These are phyloP conservation scores for Talaromyces borbonicus DNA, from an alignment of 495 filamentous ascomycete genomes.

Conservation along the genomic window DNA sequence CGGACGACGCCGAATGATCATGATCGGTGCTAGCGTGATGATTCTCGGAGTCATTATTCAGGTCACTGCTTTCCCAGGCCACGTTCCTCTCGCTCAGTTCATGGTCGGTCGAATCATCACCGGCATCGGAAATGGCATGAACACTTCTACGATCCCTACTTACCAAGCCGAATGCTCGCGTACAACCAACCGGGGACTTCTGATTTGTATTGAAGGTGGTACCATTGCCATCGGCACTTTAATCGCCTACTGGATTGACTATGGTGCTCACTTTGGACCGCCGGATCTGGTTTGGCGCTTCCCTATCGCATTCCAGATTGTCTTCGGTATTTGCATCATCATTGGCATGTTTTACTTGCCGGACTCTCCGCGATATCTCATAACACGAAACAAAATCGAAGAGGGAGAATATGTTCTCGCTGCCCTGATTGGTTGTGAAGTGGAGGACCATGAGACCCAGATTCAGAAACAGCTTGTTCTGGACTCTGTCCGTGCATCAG, in stretches of 20 bases:
- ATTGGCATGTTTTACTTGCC: slow-evolving; percentile 57
- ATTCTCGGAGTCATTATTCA: slow-evolving; percentile 72
- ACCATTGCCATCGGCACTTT: slow-evolving; percentile 66
- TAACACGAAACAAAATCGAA: slow-evolving; percentile 53
- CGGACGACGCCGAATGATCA: slow-evolving; percentile 47
- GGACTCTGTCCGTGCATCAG: slow-evolving; percentile 54
- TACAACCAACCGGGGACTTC: slow-evolving; percentile 65
- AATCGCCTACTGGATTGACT: slow-evolving; percentile 83
- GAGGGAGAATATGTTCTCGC: slow-evolving; percentile 63
- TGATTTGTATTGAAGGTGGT: slow-evolving; percentile 79
- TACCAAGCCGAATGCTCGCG: slow-evolving; percentile 73
- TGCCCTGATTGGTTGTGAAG: slow-evolving; percentile 14
- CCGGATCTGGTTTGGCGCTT: slow-evolving; percentile 63
- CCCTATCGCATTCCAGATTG: slow-evolving; percentile 72
- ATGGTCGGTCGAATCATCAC: slow-evolving; percentile 66
- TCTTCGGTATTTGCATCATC: slow-evolving; percentile 60
- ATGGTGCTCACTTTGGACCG: slow-evolving; percentile 60
- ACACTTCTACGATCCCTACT: slow-evolving; percentile 67
- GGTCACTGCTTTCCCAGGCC: slow-evolving; percentile 41
- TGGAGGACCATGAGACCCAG: slow-evolving; percentile 8
- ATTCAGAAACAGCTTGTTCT: slow-evolving; percentile 47
- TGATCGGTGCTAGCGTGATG: slow-evolving; percentile 58
- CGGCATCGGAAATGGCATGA: slow-evolving; percentile 70
- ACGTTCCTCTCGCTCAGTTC: slow-evolving; percentile 52
- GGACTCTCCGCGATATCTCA: slow-evolving; percentile 68